Conservation (phyloP, 441 rosid species). For the Populus tomentosa region DNA sequence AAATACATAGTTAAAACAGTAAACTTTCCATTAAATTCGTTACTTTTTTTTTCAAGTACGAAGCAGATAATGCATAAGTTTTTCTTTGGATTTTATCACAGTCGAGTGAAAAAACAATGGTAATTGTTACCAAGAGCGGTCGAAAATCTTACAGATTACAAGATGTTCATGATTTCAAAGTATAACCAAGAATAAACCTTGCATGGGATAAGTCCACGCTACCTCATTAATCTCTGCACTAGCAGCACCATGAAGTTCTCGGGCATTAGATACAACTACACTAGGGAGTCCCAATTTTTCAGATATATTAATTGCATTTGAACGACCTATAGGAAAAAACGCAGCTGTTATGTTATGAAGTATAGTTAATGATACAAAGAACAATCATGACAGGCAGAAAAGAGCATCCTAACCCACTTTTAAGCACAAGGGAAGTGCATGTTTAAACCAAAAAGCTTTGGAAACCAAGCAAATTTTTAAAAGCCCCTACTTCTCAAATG, state of each 20-base stretch:
- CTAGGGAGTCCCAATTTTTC: conserved; percentile 74
- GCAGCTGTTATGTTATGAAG: conserved; percentile 9
- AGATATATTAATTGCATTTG: conserved; percentile 86
- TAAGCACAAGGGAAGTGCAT: neutral
- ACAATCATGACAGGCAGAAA: neutral
- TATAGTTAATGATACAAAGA: neutral
- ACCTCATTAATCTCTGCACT: conserved; percentile 91
- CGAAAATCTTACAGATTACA: neutral
- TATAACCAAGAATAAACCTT: neutral
- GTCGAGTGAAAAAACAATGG: neutral
- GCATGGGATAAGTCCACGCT: neutral
- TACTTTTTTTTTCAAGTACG: neutral
- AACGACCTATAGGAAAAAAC: conserved; percentile 55
- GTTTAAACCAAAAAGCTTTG: neutral
- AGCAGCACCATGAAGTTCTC: conserved; percentile 67
- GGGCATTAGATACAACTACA: conserved; percentile 47
- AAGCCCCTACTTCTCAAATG: neutral
- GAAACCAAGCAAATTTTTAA: neutral
- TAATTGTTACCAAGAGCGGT: neutral
- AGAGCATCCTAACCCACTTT: neutral
- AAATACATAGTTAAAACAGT: neutral
- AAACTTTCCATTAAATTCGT: neutral
- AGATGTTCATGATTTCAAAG: neutral
- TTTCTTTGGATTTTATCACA: neutral
- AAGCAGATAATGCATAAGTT: neutral